Percentiles rank a stretch among this genome's conserved stretches.
Evolutionary conservation across 345 rosid species (phyloP).

Genomic region (Lenwebbia sp.): DNA sequence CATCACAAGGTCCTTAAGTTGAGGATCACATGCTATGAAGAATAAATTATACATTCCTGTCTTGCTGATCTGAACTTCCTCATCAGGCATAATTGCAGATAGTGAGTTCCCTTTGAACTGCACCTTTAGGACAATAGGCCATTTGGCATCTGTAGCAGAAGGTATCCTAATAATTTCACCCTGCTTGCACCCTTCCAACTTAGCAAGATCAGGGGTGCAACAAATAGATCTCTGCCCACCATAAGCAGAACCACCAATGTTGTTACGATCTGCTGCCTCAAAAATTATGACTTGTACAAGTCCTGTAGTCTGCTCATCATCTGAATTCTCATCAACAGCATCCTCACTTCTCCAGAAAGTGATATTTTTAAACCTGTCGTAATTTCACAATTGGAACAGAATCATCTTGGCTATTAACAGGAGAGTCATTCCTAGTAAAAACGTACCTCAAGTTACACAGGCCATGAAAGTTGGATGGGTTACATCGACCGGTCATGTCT

Average conservation of each 20-base stretch:
- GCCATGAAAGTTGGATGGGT: neutral
- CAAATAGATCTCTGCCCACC: constrained; percentile 98
- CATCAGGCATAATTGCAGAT: constrained; percentile 28
- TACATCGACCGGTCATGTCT: neutral
- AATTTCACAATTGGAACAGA: neutral
- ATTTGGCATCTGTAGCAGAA: constrained; percentile 48
- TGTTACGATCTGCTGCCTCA: constrained; percentile 89
- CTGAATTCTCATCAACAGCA: constrained; percentile 18
- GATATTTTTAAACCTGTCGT: constrained; percentile 63
- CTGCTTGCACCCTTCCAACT: constrained; percentile 90
- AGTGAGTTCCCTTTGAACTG: constrained; percentile 43
- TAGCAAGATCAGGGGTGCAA: constrained; percentile 94
- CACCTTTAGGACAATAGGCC: constrained; percentile 70
- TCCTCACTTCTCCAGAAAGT: constrained; percentile 59
- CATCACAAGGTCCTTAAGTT: constrained; percentile 64
- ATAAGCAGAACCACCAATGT: constrained; percentile 96
- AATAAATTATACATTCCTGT: constrained; percentile 94
- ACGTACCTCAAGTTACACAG: neutral
- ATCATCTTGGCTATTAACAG: neutral
- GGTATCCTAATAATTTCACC: constrained; percentile 88
- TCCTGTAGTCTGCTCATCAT: constrained; percentile 35
- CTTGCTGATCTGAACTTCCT: constrained; percentile 35
- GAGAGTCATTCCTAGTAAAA: neutral
- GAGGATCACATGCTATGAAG: constrained; percentile 82
- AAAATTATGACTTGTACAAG: constrained; percentile 77